Evolutionary conservation across 345 rosid genomes (phyloP).

Genomic region (Ailanthus altissimus): DNA sequence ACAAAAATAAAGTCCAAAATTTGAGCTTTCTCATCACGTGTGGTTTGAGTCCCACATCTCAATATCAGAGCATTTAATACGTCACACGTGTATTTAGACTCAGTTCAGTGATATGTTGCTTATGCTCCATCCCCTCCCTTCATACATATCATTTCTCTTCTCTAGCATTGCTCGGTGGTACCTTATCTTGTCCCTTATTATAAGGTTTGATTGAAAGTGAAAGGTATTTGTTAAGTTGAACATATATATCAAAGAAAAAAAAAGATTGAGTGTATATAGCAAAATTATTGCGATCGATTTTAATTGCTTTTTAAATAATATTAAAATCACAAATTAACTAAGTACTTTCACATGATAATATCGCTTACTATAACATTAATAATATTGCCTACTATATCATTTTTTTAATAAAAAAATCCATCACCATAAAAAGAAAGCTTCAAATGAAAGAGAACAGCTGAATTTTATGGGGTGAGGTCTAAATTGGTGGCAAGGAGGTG

Average conservation of each 20-base stretch:
- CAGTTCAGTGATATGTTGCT: background rate
- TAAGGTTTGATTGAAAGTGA: background rate
- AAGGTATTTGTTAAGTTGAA: background rate
- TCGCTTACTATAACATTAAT: background rate
- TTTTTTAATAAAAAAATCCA: background rate
- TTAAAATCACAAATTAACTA: too few species aligned
- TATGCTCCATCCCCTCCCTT: background rate
- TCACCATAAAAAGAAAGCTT: background rate
- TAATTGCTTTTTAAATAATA: too few species aligned
- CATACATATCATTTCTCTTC: background rate
- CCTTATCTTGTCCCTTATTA: conserved; percentile 18
- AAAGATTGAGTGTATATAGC: too few species aligned
- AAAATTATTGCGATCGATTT: too few species aligned
- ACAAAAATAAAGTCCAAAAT: conserved; percentile 16
- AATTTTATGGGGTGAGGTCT: conserved; percentile 12
- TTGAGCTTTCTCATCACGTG: conserved; percentile 23
- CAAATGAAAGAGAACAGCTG: background rate
- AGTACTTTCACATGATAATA: too few species aligned
- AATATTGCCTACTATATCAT: background rate
- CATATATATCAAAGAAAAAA: too few species aligned
- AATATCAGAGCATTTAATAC: conserved; percentile 26
- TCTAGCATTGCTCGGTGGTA: conserved; percentile 12
- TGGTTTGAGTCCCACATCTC: conserved; percentile 32
- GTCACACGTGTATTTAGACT: conserved; percentile 35
- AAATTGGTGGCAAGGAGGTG: background rate